These are phyloP conservation scores for Phialophora macrospora DNA, from an alignment of 2,329 filamentous ascomycete genomes.

Conservation along the genomic window DNA sequence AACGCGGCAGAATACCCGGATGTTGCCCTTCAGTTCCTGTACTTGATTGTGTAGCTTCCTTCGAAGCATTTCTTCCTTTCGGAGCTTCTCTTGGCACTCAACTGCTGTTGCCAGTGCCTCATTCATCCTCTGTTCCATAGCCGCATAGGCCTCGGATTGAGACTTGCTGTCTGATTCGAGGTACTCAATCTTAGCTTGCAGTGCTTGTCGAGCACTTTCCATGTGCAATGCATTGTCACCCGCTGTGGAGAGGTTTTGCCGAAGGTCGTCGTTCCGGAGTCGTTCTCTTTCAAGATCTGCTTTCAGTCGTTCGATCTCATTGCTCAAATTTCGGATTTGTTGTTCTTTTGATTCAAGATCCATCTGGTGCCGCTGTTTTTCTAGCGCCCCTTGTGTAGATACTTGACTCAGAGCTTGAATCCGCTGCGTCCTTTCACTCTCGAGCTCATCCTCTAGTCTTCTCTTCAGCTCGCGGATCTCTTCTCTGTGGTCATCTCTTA, in stretches of 20 bases:
- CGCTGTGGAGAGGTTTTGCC: constrained; percentile 64
- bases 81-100: constrained; percentile 76
- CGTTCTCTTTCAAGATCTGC: constrained; percentile 66
- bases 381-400: constrained; percentile 57
- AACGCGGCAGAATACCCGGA: constrained; percentile 96
- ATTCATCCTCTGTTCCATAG: constrained; percentile 78
- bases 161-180: constrained; percentile 88
- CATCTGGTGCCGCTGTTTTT: constrained; percentile 50
- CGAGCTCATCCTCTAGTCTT: constrained; percentile 67
- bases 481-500: constrained; percentile 68
- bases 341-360: constrained; percentile 60
- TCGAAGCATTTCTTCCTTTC: constrained; percentile 87
- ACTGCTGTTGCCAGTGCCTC: constrained; percentile 74
- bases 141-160: constrained; percentile 82
- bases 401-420: constrained; percentile 70
- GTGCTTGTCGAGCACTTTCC: constrained; percentile 74
- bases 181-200: constrained; percentile 83
- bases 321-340: constrained; percentile 54
- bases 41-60: constrained; percentile 96
- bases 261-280: constrained; percentile 61
- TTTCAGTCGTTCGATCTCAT: constrained; percentile 49
- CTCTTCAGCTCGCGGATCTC: constrained; percentile 69
- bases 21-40: constrained; percentile 96
- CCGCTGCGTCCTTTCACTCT: constrained; percentile 65
- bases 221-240: constrained; percentile 68